A percentile compares a stretch with the other conserved stretches of the same genome.
These are phyloP conservation scores for Populus nigra DNA, from an alignment of 345 rosid genomes.

Conservation along the genomic window DNA sequence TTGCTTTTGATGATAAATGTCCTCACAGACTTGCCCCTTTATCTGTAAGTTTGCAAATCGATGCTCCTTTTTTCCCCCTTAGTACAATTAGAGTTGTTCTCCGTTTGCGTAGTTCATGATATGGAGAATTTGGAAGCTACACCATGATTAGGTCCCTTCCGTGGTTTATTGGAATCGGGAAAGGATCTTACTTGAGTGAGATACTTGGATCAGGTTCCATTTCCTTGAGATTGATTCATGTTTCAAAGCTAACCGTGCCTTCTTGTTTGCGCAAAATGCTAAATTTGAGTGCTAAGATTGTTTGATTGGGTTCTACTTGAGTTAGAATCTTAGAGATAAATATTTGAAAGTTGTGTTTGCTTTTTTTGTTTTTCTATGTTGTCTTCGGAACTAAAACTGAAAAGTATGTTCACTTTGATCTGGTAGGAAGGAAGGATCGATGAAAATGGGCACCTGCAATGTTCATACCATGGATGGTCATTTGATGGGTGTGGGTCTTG, in stretches of 20 bases:
- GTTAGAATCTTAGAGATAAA: not conserved
- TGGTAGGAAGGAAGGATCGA: conserved; percentile 89
- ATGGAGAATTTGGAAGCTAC: not conserved
- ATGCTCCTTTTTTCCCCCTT: not conserved
- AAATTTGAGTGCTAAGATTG: not conserved
- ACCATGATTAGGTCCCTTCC: not conserved
- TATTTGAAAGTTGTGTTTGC: not conserved
- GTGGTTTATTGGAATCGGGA: not conserved
- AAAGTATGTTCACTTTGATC: not conserved
- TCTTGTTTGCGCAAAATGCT: not conserved
- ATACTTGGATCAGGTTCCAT: not conserved
- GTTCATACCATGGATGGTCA: conserved; percentile 99
- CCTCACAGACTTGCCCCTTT: conserved; percentile 96
- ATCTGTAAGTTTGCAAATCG: conserved; percentile 50
- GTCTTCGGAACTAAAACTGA: not conserved
- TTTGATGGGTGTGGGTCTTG: conserved; percentile 90
- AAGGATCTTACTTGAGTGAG: not conserved
- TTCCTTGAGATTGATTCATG: not conserved
- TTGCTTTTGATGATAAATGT: conserved; percentile 88
- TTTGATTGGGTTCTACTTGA: not conserved
- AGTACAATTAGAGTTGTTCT: not conserved
- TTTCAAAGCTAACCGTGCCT: not conserved
- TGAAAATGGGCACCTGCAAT: conserved; percentile 94
- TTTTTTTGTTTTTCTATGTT: not conserved
- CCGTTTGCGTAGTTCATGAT: not conserved